Conservation (phyloP, 495 filamentous ascomycete species). For the Parathielavia hyrcaniae region DNA sequence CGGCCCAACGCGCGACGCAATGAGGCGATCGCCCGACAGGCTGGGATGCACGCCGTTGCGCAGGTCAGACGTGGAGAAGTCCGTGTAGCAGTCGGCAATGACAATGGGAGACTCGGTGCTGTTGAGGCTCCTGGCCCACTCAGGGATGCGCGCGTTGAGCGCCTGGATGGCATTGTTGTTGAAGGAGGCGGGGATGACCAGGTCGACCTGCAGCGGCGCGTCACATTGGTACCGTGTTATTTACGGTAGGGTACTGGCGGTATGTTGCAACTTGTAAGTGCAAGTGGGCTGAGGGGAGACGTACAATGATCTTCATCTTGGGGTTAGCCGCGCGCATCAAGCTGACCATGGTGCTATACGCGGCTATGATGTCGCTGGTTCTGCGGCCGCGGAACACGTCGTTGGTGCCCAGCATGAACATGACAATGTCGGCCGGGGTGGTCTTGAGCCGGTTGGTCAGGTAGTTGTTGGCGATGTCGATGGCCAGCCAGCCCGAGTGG, state of each 20-base stretch:
- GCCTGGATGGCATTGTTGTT: constrained; percentile 22
- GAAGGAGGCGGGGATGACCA: constrained; percentile 30
- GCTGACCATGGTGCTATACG: constrained; percentile 36
- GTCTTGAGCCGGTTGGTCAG: constrained; percentile 35
- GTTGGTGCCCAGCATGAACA: constrained; percentile 43
- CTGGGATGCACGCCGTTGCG: constrained; percentile 40
- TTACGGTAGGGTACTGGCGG: no score
- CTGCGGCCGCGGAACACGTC: constrained; percentile 30
- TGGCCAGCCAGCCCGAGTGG: constrained; percentile 40
- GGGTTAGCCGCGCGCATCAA: constrained; percentile 34
- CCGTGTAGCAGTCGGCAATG: constrained; percentile 37
- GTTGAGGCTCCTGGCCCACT: constrained; percentile 32
- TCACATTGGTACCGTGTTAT: neutral
- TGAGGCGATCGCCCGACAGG: constrained; percentile 31
- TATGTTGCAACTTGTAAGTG: neutral
- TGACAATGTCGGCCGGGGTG: constrained; percentile 39
- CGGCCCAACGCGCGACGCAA: constrained; percentile 29
- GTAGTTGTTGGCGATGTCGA: constrained; percentile 42
- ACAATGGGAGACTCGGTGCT: constrained; percentile 34
- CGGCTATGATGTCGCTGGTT: constrained; percentile 33
- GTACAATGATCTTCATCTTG: constrained; percentile 37
- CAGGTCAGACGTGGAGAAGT: constrained; percentile 26
- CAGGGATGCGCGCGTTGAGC: constrained; percentile 36
- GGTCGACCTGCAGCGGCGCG: constrained; percentile 29
- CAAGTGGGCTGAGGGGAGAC: neutral